phyloP scores from a whole-genome alignment of 2,329 filamentous ascomycete genomes.

The Chrysosporium queenslandicum region DNA sequence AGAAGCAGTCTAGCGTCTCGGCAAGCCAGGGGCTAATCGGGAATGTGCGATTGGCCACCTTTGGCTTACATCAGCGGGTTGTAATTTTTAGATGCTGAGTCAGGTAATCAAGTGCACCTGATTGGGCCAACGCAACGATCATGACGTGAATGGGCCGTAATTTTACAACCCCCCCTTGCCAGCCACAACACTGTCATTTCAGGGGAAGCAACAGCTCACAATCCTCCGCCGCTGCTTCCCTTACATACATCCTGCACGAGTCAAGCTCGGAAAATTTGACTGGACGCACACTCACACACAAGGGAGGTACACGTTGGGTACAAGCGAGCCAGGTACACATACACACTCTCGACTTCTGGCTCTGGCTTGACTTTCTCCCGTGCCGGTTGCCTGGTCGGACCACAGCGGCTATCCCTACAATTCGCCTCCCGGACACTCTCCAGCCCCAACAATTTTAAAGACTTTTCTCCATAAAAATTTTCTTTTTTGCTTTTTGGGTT shows the following conservation, averaged over 20 bases:
- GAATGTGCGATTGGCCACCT: background rate
- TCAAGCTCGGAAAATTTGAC: background rate
- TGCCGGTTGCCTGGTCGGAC: background rate
- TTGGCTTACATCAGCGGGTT: background rate
- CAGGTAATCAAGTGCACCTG: background rate
- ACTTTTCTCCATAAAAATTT: background rate
- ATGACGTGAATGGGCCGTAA: background rate
- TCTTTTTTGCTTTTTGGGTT: background rate
- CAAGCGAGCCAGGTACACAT: background rate
- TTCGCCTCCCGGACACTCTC: background rate
- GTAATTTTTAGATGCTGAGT: constrained; percentile 1
- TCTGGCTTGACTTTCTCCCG: background rate
- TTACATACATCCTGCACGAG: background rate
- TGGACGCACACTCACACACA: background rate
- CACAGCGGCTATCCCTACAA: background rate
- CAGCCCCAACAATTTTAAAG: background rate
- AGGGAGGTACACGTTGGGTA: background rate
- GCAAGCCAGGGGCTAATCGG: constrained; percentile 5
- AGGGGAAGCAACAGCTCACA: background rate
- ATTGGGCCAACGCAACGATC: constrained; percentile 1
- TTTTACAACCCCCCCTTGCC: background rate
- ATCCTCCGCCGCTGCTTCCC: background rate
- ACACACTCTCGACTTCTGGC: background rate
- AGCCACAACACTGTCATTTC: background rate
- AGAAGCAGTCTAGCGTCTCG: background rate